These are phyloP conservation scores for Penicillium sp. DNA, from an alignment of 2,329 filamentous ascomycete species.

Conservation along the genomic window DNA sequence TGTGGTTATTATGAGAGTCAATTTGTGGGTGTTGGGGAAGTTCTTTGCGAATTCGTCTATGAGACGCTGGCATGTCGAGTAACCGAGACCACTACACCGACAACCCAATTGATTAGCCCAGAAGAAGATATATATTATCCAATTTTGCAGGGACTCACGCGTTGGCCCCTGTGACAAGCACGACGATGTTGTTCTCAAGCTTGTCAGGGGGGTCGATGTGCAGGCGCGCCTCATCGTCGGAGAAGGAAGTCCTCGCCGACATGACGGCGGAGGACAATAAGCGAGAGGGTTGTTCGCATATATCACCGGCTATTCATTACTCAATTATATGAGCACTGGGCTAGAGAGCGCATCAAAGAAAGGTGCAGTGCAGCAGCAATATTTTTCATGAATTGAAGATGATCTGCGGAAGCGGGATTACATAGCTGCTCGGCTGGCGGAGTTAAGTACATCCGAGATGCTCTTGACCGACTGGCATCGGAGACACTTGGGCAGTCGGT, in stretches of 20 bases:
- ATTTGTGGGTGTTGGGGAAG: conserved; percentile 61
- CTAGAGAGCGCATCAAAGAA: background rate
- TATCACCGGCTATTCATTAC: background rate
- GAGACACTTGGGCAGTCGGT: too few relatives aligned
- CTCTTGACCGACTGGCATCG: too few relatives aligned
- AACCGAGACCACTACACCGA: conserved; percentile 70
- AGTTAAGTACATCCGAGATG: background rate
- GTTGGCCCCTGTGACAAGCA: conserved; percentile 81
- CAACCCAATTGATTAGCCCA: conserved; percentile 14
- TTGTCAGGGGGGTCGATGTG: conserved; percentile 8
- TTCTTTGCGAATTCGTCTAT: conserved; percentile 83
- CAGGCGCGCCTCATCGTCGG: conserved; percentile 5
- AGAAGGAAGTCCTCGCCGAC: background rate
- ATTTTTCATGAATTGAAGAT: background rate
- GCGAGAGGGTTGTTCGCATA: background rate
- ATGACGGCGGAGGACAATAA: background rate
- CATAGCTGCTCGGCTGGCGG: background rate
- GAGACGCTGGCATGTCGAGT: conserved; percentile 75
- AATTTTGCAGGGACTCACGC: conserved; percentile 55
- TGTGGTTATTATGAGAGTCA: conserved; percentile 80
- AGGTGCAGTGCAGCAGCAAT: background rate
- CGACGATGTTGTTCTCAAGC: conserved; percentile 23
- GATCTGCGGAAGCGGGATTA: background rate
- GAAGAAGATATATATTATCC: background rate
- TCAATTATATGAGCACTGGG: background rate